These are phyloP conservation scores for Stellera chamaejasme DNA, from an alignment of 345 rosid species.

Conservation along the genomic window DNA sequence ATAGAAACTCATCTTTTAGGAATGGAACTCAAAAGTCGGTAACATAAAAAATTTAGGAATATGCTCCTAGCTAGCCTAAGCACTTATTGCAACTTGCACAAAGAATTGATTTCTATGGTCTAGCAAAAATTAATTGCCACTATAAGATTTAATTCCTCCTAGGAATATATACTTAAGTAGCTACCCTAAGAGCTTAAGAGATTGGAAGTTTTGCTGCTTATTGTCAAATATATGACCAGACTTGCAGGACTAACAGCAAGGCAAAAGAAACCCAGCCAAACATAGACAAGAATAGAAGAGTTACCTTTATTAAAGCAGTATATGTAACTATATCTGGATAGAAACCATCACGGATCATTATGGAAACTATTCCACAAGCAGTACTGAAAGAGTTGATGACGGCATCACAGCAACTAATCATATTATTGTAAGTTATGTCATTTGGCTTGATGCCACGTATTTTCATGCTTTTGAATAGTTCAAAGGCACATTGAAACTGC, in stretches of 20 bases:
- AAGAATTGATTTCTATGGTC: too few species aligned
- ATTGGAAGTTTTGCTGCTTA: too few species aligned
- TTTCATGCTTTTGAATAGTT: constrained; percentile 52
- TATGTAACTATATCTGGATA: constrained; percentile 32
- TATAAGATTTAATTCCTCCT: too few species aligned
- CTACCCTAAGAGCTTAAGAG: too few species aligned
- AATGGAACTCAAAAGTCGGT: constrained; percentile 2
- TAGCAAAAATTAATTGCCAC: too few species aligned
- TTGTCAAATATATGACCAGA: too few species aligned
- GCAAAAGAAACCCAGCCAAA: neutral
- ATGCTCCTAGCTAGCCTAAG: too few species aligned
- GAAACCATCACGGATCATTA: constrained; percentile 79
- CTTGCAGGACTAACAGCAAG: too few species aligned
- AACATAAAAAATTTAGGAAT: neutral
- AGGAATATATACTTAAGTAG: too few species aligned
- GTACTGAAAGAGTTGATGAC: constrained; percentile 33
- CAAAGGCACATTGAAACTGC: constrained; percentile 50
- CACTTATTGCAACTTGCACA: too few species aligned
- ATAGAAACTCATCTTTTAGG: constrained; percentile 10
- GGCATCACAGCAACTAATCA: constrained; percentile 76
- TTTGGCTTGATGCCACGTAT: constrained; percentile 29
- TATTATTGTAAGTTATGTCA: constrained; percentile 48
- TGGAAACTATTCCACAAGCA: constrained; percentile 54
- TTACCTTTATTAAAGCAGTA: constrained; percentile 61
- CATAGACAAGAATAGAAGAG: too few species aligned